Base-by-base conservation (phyloP, 768 basidiomycete species). In the Punctularia strigosozonata region DNA sequence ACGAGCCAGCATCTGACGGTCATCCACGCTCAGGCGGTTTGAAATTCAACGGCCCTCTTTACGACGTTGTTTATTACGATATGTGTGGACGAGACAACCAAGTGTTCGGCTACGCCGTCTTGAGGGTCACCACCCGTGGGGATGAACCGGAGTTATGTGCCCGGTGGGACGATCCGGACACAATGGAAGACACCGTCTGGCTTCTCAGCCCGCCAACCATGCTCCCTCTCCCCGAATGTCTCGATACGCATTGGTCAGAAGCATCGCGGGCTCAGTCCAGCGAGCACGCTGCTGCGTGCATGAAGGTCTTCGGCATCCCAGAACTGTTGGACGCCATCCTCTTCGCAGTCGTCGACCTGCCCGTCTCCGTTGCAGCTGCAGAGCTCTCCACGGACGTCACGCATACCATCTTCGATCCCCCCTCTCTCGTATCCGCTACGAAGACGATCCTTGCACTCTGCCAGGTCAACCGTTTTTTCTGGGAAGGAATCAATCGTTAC, bases 61-160 rank as follows among this genome's bases (percentile, higher is more conserved):
- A 44, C 18, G 40, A 39, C 31, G 18, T 45, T 21, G 31, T 37
- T 15, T 47, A 47, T 38, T 41, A 47, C 17, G 43, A 47, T 5
- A 44, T 47, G 43, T 36, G 41, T 3, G 43, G 39, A 21, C 38
- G 43, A n/a, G n/a, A n/a, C n/a, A n/a, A n/a, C n/a, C n/a, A n/a
- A n/a, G n/a, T n/a, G n/a, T n/a, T n/a, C n/a, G n/a, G n/a, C n/a
- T n/a, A n/a, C n/a, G n/a, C n/a, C n/a, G n/a, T n/a, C n/a, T n/a
- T n/a, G n/a, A n/a, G n/a, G n/a, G n/a, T n/a, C n/a, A n/a, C n/a
- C n/a, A n/a, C n/a, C n/a, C n/a, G n/a, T n/a, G n/a, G n/a, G n/a
- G n/a, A n/a, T n/a, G n/a, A n/a, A n/a, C n/a, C n/a, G n/a, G n/a
- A n/a, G n/a, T n/a, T n/a, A n/a, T n/a, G n/a, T n/a, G n/a, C n/a